Percentiles rank a stretch among this genome's conserved stretches.
Conservation (phyloP, 2,329 filamentous ascomycete species). For the Cladobotryum protrusum region DNA sequence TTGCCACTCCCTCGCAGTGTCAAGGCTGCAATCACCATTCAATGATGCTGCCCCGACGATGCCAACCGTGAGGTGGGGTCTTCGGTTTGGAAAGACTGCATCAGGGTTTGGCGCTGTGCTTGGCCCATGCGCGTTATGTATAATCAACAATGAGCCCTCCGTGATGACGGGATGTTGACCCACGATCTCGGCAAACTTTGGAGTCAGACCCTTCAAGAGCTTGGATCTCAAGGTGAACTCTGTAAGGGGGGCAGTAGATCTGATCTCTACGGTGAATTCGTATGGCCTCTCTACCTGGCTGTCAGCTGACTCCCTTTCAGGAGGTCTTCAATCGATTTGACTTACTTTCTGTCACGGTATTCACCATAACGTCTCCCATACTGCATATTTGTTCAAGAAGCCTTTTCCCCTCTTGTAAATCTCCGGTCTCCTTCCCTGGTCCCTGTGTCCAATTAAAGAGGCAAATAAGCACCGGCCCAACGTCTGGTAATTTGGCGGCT, state of each 20-base stretch:
- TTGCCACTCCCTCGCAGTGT: too few relatives aligned
- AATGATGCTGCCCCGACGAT: not conserved
- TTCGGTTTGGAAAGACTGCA: not conserved
- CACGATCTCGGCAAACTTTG: too few relatives aligned
- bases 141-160: too few relatives aligned
- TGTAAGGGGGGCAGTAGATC: too few relatives aligned
- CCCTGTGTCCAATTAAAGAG: constrained; percentile 2
- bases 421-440: not conserved
- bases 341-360: too few relatives aligned
- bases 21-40: too few relatives aligned
- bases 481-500: not conserved
- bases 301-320: not conserved
- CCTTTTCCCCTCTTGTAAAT: not conserved
- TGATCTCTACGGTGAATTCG: not conserved
- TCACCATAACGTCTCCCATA: too few relatives aligned
- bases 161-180: too few relatives aligned
- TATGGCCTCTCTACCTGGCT: not conserved
- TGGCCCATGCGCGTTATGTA: not conserved
- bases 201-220: too few relatives aligned
- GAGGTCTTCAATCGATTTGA: not conserved
- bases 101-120: not conserved
- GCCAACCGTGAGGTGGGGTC: not conserved
- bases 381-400: not conserved
- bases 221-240: too few relatives aligned
- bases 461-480: not conserved